A percentile compares a stretch with the other conserved stretches of the same genome.
Conservation (phyloP, 2,329 filamentous ascomycete species). For the Pseudocercospora pini-densiflorae region DNA sequence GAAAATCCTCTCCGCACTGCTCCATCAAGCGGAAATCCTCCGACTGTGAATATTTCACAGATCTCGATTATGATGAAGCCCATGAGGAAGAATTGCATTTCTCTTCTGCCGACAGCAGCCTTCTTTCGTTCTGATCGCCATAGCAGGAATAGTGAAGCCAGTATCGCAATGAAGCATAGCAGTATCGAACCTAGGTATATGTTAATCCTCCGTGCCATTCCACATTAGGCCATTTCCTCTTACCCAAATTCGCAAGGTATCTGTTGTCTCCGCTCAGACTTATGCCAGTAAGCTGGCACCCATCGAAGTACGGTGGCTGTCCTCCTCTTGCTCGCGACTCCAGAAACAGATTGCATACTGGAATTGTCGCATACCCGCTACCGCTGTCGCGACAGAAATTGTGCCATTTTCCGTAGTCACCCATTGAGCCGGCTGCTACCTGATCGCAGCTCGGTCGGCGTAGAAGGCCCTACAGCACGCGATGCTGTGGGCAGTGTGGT, state of each 20-base stretch:
- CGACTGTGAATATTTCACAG: slow-evolving; percentile 96
- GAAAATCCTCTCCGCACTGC: slow-evolving; percentile 80
- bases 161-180: slow-evolving; percentile 76
- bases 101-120: slow-evolving; percentile 91
- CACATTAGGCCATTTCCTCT: slow-evolving; percentile 38
- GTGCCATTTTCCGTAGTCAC: slow-evolving; percentile 43
- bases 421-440: slow-evolving; percentile 22
- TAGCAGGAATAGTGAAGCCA: slow-evolving; percentile 68
- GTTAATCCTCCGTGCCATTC: slow-evolving; percentile 5
- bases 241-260: slow-evolving; percentile 82
- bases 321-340: slow-evolving; percentile 62
- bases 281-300: slow-evolving; percentile 79
- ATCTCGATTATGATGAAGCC: slow-evolving; percentile 87
- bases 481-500: neutral
- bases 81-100: slow-evolving; percentile 93
- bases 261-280: slow-evolving; percentile 63
- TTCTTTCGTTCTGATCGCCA: slow-evolving; percentile 85
- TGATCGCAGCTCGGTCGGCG: neutral
- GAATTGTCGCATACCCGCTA: slow-evolving; percentile 40
- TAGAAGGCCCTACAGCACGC: neutral
- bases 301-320: slow-evolving; percentile 51
- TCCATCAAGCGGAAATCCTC: slow-evolving; percentile 77
- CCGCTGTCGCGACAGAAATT: slow-evolving; percentile 58
- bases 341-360: slow-evolving; percentile 67
- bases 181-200: slow-evolving; percentile 76